Percentiles rank a stretch among this genome's conserved stretches.
Conservation (phyloP, 1,284 basidiomycete species). For the Mycosarcoma mackinlayi region DNA sequence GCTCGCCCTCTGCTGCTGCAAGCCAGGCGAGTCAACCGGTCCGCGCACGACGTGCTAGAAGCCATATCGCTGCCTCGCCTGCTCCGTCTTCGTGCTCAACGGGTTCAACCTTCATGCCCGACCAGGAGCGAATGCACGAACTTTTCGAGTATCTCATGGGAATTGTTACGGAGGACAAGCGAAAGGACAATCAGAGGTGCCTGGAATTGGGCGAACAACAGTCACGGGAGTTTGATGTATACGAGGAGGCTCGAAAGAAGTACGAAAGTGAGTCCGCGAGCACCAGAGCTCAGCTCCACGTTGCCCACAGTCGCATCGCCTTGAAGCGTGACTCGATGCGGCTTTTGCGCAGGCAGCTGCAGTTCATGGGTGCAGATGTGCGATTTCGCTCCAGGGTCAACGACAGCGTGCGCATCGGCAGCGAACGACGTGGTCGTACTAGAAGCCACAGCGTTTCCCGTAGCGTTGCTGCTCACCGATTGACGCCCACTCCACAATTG, state of each 20-base stretch:
- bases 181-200: slow-evolving; percentile 2
- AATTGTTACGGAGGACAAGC: slow-evolving; percentile 11
- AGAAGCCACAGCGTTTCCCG: slow-evolving; percentile 1
- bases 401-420: not conserved
- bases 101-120: not conserved
- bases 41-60: not conserved
- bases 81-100: slow-evolving; percentile 1
- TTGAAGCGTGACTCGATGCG: slow-evolving; percentile 19
- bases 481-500: not conserved
- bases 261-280: not conserved
- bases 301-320: not conserved
- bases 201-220: not conserved
- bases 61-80: not conserved
- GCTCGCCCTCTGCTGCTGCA: not conserved
- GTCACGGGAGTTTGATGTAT: not conserved
- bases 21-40: not conserved
- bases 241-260: not conserved
- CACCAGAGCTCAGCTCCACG: not conserved
- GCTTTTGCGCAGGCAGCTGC: slow-evolving; percentile 5
- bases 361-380: not conserved
- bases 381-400: not conserved
- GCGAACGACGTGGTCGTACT: slow-evolving; percentile 10
- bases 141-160: slow-evolving; percentile 1
- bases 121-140: not conserved
- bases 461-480: not conserved